These are phyloP conservation scores for Plenodomus biglobosus DNA, from an alignment of 2,329 filamentous ascomycete species.

Conservation along the genomic window DNA sequence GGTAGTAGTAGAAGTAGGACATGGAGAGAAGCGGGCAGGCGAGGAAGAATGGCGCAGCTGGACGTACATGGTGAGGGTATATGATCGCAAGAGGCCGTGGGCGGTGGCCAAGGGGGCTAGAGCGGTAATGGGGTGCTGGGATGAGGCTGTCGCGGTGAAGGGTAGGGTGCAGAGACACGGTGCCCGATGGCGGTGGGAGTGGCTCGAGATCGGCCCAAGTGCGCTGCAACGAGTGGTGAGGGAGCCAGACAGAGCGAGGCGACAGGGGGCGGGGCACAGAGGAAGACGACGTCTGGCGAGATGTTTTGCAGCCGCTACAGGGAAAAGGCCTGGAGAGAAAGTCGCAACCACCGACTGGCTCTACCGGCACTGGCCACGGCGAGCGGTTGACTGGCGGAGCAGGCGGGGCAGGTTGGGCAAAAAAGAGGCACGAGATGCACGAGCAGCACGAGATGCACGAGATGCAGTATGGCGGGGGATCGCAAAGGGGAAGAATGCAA, in stretches of 20 bases:
- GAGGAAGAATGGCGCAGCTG: constrained; percentile 27
- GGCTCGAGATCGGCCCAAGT: constrained; percentile 17
- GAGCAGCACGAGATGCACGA: too few species aligned
- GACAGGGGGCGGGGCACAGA: constrained; percentile 11
- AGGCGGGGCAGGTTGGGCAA: not conserved
- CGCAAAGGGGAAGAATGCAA: not conserved
- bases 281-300: constrained; percentile 13
- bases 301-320: constrained; percentile 12
- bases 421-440: not conserved
- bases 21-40: constrained; percentile 15
- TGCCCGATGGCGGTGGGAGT: constrained; percentile 16
- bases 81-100: constrained; percentile 5
- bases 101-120: constrained; percentile 10
- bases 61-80: constrained; percentile 39
- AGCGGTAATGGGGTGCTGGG: constrained; percentile 10
- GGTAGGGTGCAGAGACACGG: constrained; percentile 6
- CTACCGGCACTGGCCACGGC: not conserved
- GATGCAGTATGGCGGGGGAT: not conserved
- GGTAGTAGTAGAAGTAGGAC: not conserved
- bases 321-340: constrained; percentile 13
- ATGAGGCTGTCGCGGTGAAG: constrained; percentile 8
- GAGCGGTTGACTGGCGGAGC: constrained; percentile 1
- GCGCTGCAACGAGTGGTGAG: constrained; percentile 15
- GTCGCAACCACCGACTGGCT: not conserved
- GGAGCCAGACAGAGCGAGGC: constrained; percentile 7